Percentiles rank a stretch among this genome's conserved stretches.
Evolutionary conservation across 1,284 basidiomycete genomes (phyloP).

Genomic region (Ceratobasidium sp.): DNA sequence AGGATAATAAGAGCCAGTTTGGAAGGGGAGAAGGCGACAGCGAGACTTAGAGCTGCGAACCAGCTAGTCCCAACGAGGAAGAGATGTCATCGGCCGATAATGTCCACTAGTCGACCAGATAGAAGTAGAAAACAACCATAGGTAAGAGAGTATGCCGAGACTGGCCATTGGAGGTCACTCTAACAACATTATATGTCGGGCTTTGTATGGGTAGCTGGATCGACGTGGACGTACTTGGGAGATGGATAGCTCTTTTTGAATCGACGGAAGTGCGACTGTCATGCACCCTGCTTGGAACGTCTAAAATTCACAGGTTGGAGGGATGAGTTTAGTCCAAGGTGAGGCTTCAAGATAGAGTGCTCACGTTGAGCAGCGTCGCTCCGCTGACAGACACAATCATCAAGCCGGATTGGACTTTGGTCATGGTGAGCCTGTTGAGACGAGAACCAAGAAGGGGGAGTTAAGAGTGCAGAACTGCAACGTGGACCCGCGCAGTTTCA

Average conservation of each 20-base stretch:
- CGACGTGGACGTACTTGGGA: slow-evolving; percentile 20
- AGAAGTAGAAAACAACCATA: slow-evolving; percentile 47
- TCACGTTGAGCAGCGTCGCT: slow-evolving; percentile 38
- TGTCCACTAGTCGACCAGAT: slow-evolving; percentile 46
- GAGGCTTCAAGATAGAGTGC: not conserved
- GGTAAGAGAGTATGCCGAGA: slow-evolving; percentile 41
- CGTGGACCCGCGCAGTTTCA: slow-evolving; percentile 4
- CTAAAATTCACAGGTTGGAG: not conserved
- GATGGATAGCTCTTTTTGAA: slow-evolving; percentile 44
- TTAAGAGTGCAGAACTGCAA: not conserved
- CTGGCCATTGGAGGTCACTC: slow-evolving; percentile 43
- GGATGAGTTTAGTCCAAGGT: not conserved
- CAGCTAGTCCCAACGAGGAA: slow-evolving; percentile 44
- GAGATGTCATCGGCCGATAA: slow-evolving; percentile 44
- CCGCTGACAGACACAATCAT: slow-evolving; percentile 35
- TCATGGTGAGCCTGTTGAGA: not conserved
- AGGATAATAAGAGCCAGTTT: slow-evolving; percentile 42
- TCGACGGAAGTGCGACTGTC: slow-evolving; percentile 47
- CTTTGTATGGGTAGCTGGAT: not conserved
- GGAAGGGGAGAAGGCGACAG: slow-evolving; percentile 38
- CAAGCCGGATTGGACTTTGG: slow-evolving; percentile 28
- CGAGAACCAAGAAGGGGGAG: not conserved
- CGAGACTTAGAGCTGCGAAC: slow-evolving; percentile 43
- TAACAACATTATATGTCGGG: not conserved
- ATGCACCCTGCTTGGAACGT: slow-evolving; percentile 46